Evolutionary conservation across 2,329 filamentous ascomycete species (phyloP).

Genomic region (Lachnum nothofagi): DNA sequence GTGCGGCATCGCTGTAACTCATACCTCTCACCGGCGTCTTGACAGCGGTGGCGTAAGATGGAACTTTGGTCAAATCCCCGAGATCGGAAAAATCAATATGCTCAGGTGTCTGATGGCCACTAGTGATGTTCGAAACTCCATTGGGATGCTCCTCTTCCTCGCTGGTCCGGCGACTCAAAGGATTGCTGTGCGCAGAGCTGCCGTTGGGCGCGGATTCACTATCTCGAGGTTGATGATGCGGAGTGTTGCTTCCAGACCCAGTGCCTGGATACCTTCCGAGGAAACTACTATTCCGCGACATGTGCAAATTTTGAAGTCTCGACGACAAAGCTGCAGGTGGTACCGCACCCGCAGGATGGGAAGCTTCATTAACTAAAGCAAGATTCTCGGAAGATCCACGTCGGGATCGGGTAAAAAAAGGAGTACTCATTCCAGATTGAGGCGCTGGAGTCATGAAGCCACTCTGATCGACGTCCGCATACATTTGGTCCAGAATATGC

Average conservation of each 20-base stretch:
- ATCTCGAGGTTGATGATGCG: slow-evolving; percentile 21
- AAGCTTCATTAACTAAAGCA: slow-evolving; percentile 48
- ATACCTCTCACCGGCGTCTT: slow-evolving; percentile 52
- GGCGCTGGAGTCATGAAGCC: slow-evolving; percentile 75
- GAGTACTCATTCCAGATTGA: slow-evolving; percentile 72
- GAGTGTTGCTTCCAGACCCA: slow-evolving; percentile 32
- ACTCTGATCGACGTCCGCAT: slow-evolving; percentile 75
- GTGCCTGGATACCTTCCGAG: slow-evolving; percentile 27
- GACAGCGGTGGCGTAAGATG: slow-evolving; percentile 71
- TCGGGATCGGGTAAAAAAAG: slow-evolving; percentile 66
- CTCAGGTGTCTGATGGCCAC: slow-evolving; percentile 51
- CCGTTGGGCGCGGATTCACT: slow-evolving; percentile 21
- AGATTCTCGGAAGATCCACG: slow-evolving; percentile 79
- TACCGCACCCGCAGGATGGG: slow-evolving; percentile 39
- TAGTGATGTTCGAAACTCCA: slow-evolving; percentile 31
- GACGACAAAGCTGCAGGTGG: slow-evolving; percentile 54
- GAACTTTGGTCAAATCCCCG: slow-evolving; percentile 64
- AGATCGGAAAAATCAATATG: slow-evolving; percentile 55
- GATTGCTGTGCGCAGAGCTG: slow-evolving; percentile 30
- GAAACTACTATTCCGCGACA: slow-evolving; percentile 39
- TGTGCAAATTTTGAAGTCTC: slow-evolving; percentile 65
- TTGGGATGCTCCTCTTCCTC: slow-evolving; percentile 45
- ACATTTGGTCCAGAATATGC: slow-evolving; percentile 84
- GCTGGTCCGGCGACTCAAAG: slow-evolving; percentile 41
- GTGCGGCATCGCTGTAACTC: slow-evolving; percentile 51